Base-by-base conservation (phyloP, 176 grass and related monocot genomes). In the Paspalum notatum region DNA sequence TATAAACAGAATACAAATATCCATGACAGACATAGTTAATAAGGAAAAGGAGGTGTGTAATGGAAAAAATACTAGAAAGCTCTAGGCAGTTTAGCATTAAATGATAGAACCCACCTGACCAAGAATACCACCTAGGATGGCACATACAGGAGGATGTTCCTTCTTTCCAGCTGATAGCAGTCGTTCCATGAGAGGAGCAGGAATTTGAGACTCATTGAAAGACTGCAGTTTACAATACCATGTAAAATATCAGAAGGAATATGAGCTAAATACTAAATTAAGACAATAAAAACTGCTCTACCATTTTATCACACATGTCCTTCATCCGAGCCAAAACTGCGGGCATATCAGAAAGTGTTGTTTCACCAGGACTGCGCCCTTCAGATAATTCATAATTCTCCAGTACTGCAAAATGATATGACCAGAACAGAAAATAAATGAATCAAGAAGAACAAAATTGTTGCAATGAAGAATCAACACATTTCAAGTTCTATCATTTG, bases 121-220 rank as follows among this genome's bases (percentile, higher is more conserved):
- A 79, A 99, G 88, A 84, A 99, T 93, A 81, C 97, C 97, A n/a
- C 93, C 97, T 18, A 99, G 87, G 61, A 96, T 91, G 41, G 97
- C 89, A 88, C 93, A 96, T 44, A 96, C 90, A 79, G 97, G 86
- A 49, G 97, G 93, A 84, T 93, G 75, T 72, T 93, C 84, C 70
- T 91, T 93, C 62, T 79, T 88, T 78, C 97, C 93, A 64, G 88
- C 89, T 59, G 80, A 72, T 82, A 99, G 27, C 77, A 99, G 72
- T 25, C 87, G 85, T 70, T 96, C 87, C 62, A 99, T 46, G 12
- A 96, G 89, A 85, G 51, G 68, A 24, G 78, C 80, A 50, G 86
- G 88, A 71, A 99, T 54, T 75, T 90, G 76, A 57, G 89, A 91
- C 84, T 96, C 97, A 24, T 86, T 90, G 45, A 96, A 69, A 68